Base-by-base conservation (phyloP, 495 filamentous ascomycete genomes). In the Neohortaea acidophila region DNA sequence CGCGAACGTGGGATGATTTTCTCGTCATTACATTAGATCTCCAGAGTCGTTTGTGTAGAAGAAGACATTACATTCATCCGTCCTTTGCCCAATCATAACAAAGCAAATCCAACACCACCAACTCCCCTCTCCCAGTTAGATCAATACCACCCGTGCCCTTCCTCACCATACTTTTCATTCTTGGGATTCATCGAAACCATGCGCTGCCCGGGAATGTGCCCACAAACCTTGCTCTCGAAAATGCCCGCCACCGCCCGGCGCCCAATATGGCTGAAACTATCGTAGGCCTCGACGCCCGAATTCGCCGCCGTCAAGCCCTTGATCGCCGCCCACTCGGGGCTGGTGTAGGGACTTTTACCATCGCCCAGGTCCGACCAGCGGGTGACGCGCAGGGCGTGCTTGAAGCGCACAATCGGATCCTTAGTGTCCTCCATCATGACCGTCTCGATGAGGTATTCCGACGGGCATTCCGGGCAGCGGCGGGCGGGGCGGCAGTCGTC, bases 301-400 rank as follows among this genome's bases (percentile, higher is more conserved):
- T 5, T 19, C 1, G 26, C 19, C 8, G 38, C 33, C 6, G 18
- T 12, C 12, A 31, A 12, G 4, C 67, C 68, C 51, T 65, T 68
- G 43, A 64, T 52, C 13, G 69, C 63, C 0, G 56, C 61, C 68
- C 68, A 76, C 46, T 73, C 66, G 20, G 39, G 36, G 4, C 27
- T 35, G 0, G 48, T 58, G 4, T 44, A 38, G 5, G 69, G 64
- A 11, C 51, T 54, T 1, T 52, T 59, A 2, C 68, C 67, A 57
- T 70, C 60, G 2, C 72, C 72, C 22, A 76, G 51, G 53, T 76
- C 72, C 41, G 57, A 63, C 72, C 72, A 76, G 17, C 69, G 52
- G 13, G 69, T 76, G 12, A 76, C 67, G n/a, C 67, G 58, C 36
- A 76, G 63, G 6, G 65, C 65, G 41, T 73, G 70, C 44, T 61